Conservation (phyloP, 306 rosid species). For the Acmispon strigosus region DNA sequence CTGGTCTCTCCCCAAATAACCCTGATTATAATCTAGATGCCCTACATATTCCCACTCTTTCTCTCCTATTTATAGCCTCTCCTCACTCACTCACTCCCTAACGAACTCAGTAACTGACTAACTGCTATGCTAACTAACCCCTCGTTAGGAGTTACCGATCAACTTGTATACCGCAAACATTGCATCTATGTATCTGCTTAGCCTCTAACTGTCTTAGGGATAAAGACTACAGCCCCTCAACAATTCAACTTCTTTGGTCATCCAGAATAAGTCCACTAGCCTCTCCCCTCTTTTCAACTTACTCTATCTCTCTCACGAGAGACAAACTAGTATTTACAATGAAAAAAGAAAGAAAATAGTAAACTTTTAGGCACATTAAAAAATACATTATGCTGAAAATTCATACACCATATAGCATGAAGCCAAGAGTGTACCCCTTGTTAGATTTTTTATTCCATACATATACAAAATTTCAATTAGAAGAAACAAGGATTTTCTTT, state of each 20-base stretch:
- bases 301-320: no score
- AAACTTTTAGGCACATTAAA: not conserved
- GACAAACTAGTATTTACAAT: not conserved
- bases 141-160: no score
- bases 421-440: not conserved
- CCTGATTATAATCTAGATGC: no score
- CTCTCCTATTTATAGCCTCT: no score
- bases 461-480: not conserved
- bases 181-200: not conserved
- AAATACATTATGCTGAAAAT: not conserved
- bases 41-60: no score
- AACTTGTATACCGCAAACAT: not conserved
- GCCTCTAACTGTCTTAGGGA: not conserved
- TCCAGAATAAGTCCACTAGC: constrained; percentile 8
- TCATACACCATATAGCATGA: not conserved
- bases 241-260: not conserved
- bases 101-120: no score
- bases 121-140: no score
- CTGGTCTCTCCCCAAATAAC: no score
- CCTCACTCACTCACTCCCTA: no score
- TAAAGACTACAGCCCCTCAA: not conserved
- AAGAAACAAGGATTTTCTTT: not conserved
- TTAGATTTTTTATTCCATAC: not conserved
- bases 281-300: not conserved
- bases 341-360: not conserved